Percentiles rank a stretch among this genome's conserved stretches.
phyloP scores from a whole-genome alignment of 805 yeast genomes.

The Wickerhamomyces hampshirensis region DNA sequence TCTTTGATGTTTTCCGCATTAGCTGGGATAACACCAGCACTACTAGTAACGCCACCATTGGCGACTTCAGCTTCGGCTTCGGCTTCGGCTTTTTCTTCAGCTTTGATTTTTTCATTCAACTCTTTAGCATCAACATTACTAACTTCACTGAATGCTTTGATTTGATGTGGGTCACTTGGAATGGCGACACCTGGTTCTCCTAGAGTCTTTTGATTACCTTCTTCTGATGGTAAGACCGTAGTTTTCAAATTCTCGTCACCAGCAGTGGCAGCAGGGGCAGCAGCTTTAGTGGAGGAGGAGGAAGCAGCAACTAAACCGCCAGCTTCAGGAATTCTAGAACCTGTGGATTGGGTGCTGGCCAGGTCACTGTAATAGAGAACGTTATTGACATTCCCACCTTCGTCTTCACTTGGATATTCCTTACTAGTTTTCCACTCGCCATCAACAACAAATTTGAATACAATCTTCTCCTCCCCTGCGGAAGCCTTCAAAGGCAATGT shows the following conservation, averaged over 20 bases:
- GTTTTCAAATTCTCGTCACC: conserved; percentile 17
- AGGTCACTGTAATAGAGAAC: conserved; percentile 25
- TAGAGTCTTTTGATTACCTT: conserved; percentile 33
- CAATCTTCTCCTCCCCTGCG: conserved; percentile 32
- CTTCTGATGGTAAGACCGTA: conserved; percentile 38
- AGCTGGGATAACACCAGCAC: conserved; percentile 63
- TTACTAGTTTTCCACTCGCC: conserved; percentile 53
- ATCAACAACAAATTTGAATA: conserved; percentile 61
- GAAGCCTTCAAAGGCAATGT: conserved; percentile 49
- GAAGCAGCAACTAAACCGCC: conserved; percentile 34
- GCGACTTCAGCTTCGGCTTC: conserved; percentile 30
- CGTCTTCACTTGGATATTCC: conserved; percentile 39
- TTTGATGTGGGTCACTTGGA: conserved; percentile 50
- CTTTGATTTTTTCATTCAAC: conserved; percentile 32
- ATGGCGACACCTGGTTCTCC: conserved; percentile 76
- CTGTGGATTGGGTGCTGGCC: conserved; percentile 11
- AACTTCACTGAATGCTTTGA: conserved; percentile 51
- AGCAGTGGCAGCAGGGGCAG: conserved; percentile 5
- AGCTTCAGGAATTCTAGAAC: conserved; percentile 38
- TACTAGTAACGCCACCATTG: conserved; percentile 42
- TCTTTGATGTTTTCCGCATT: conserved; percentile 64
- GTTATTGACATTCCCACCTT: conserved; percentile 34
- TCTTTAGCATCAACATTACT: conserved; percentile 45
- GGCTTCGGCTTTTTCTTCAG: conserved; percentile 9
- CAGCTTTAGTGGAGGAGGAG: conserved; percentile 24